These are phyloP conservation scores for Chaetoceros tenuissimus DNA, from an alignment of 108 stramenopile genomes.

Conservation along the genomic window DNA sequence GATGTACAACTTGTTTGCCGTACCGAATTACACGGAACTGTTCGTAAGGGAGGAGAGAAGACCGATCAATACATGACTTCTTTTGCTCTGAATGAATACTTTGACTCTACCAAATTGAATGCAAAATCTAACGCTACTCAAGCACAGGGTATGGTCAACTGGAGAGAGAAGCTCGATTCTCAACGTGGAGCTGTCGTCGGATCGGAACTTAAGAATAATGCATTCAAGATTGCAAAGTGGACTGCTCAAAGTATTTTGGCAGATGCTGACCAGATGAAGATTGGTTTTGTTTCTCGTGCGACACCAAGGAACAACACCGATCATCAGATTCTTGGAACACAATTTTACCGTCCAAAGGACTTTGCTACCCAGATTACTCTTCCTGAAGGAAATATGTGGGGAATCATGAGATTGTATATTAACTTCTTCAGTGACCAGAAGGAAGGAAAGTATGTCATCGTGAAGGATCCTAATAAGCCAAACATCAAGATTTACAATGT, in stretches of 20 bases:
- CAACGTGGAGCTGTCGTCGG: conserved; percentile 94
- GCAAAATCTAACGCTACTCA: conserved; percentile 11
- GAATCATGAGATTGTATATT: conserved; percentile 92
- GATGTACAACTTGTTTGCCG: conserved; percentile 61
- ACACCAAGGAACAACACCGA: conserved; percentile 84
- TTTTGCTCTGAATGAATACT: conserved; percentile 96
- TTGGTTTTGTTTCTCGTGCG: conserved; percentile 87
- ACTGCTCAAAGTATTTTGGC: conserved; percentile 93
- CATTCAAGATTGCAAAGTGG: conserved; percentile 97
- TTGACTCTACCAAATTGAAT: conserved; percentile 33
- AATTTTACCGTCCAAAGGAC: conserved; percentile 92
- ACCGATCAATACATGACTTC: conserved; percentile 84
- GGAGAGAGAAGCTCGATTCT: conserved; percentile 90
- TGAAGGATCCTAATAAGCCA: conserved; percentile 96
- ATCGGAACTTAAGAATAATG: conserved; percentile 97
- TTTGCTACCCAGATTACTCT: conserved; percentile 95
- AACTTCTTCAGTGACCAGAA: conserved; percentile 78
- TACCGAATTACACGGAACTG: conserved; percentile 76
- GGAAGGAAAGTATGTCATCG: conserved; percentile 95
- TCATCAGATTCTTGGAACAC: conserved; percentile 90
- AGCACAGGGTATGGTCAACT: conserved; percentile 26
- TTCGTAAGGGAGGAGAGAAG: conserved; percentile 42
- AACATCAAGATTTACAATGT: conserved; percentile 88
- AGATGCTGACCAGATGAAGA: conserved; percentile 96
- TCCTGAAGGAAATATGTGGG: conserved; percentile 93